phyloP scores from a whole-genome alignment of 129 eudicot genomes.

The Flaveria robusta region DNA sequence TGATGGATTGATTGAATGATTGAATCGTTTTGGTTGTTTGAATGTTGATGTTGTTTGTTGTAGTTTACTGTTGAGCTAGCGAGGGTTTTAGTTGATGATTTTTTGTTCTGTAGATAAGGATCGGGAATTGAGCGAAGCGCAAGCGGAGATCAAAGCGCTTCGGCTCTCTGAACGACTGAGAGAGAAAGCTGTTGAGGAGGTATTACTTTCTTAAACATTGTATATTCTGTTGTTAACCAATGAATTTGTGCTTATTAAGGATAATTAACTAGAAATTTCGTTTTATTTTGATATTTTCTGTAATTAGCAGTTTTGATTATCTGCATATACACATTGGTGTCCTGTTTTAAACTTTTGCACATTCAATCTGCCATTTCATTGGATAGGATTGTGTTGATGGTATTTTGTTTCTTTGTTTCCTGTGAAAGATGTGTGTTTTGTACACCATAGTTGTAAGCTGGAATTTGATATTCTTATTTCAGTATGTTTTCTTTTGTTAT shows the following conservation, averaged over 20 bases:
- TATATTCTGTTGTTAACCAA: background rate
- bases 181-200: slow-evolving; percentile 95
- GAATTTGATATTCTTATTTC: slow-evolving; percentile 14
- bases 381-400: slow-evolving; percentile 14
- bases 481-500: slow-evolving; percentile 7
- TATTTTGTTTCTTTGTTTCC: slow-evolving; percentile 11
- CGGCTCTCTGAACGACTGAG: slow-evolving; percentile 71
- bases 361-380: slow-evolving; percentile 22
- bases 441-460: slow-evolving; percentile 9
- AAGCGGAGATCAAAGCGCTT: slow-evolving; percentile 78
- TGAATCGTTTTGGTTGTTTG: slow-evolving; percentile 4
- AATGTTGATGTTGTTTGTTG: slow-evolving; percentile 20
- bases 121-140: slow-evolving; percentile 76
- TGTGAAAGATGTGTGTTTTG: slow-evolving; percentile 16
- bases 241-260: slow-evolving; percentile 12
- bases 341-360: slow-evolving; percentile 2
- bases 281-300: background rate
- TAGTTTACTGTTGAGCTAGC: background rate
- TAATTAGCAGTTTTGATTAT: background rate
- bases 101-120: slow-evolving; percentile 70
- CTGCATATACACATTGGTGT: slow-evolving; percentile 14
- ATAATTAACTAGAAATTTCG: slow-evolving; percentile 16
- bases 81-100: too few species aligned
- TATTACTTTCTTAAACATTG: slow-evolving; percentile 22
- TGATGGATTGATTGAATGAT: slow-evolving; percentile 26